Base-by-base conservation (phyloP, 2,329 filamentous ascomycete species). In the Colletotrichum tofieldiae region DNA sequence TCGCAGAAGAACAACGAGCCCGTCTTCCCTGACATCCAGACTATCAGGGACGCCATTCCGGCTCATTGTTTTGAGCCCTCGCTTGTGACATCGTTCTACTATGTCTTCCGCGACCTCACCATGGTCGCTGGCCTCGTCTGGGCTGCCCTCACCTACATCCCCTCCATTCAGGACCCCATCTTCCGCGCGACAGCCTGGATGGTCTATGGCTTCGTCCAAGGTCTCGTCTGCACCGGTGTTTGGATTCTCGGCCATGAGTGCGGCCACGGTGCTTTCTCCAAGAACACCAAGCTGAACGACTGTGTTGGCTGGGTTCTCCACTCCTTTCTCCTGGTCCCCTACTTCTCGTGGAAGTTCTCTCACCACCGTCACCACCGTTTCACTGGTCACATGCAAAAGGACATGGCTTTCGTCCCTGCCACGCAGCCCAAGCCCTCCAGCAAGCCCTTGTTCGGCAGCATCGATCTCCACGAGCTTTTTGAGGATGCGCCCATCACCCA, bases 211-310 rank as follows among this genome's bases (percentile, higher is more conserved):
- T 92, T 90, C 79, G 76, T 88, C 56, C 90, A 93, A 81, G 91
- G 92, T 62, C 86, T 92, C 37, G 82, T 92, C 75, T 89, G 90
- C 79, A 93, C 90, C 3, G 92, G 92, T 4, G 82, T 93, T 76
- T 93, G 92, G 92, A 91, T 92, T 75, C 83, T 93, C 51, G 91
- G 89, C 20, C 92, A 94, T 79, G 92, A 94, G 80, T 92, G 89
- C 79, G 92, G 92, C 63, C 92, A 94, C 79, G 89, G 89, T 23
- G 90, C 91, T 59, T 92, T 93, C 79, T 92, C 89, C n/a, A 80
- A 82, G 29, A 85, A 88, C 79, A 82, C 82, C 59, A 78, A 76
- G 41, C 78, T 93, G 74, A 93, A 93, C 80, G 87, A 92, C 77
- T 79, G 86, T 20, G 83, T 91, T 67, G 92, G 92, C 72, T 92